phyloP scores from a whole-genome alignment of 805 yeast genomes.

The Yarrowia osloensis region DNA sequence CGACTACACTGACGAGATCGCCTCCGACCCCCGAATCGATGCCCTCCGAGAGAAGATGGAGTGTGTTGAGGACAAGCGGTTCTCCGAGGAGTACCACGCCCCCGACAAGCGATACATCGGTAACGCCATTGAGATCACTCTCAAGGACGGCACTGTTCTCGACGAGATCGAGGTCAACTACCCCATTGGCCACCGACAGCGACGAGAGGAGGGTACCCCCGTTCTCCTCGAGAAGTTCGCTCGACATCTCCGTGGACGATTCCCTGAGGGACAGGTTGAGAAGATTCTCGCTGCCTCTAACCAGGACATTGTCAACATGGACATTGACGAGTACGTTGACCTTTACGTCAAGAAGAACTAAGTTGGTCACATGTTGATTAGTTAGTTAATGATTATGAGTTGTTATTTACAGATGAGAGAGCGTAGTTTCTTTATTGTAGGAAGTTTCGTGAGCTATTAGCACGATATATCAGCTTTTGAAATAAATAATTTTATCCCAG shows the following conservation, averaged over 20 bases:
- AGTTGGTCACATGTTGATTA: background rate
- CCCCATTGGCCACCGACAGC: constrained; percentile 60
- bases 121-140: constrained; percentile 53
- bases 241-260: constrained; percentile 53
- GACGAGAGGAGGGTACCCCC: constrained; percentile 63
- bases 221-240: constrained; percentile 54
- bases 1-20: constrained; percentile 56
- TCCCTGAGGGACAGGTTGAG: constrained; percentile 45
- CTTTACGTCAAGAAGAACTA: constrained; percentile 43
- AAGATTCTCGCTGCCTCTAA: constrained; percentile 45
- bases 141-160: constrained; percentile 56
- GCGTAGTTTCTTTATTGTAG: no score
- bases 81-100: constrained; percentile 56
- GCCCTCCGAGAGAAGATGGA: constrained; percentile 55
- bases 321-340: constrained; percentile 53
- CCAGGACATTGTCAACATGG: constrained; percentile 42
- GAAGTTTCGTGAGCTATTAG: no score
- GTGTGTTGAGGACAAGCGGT: constrained; percentile 53
- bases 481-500: no score
- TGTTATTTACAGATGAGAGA: background rate
- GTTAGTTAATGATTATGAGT: constrained; percentile 16
- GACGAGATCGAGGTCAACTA: constrained; percentile 57
- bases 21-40: constrained; percentile 56
- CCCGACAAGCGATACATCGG: constrained; percentile 61
- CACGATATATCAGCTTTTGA: no score